These are phyloP conservation scores for Gardenia jasminoides DNA, from an alignment of 257 asterid genomes.

Conservation along the genomic window DNA sequence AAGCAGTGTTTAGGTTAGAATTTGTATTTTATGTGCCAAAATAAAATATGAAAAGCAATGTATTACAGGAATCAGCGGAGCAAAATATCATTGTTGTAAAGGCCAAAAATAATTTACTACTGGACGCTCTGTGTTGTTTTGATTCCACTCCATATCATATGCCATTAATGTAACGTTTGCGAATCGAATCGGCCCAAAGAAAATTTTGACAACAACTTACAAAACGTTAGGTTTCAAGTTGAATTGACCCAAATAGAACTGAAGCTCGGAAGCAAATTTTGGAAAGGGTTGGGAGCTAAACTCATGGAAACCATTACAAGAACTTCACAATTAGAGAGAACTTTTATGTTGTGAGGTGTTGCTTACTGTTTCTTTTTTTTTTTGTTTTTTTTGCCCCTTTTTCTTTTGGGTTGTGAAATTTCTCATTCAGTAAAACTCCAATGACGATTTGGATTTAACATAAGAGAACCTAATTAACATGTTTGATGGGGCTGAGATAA, in stretches of 20 bases:
- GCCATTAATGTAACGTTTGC: no score
- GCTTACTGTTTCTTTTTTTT: no score
- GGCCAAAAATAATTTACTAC: neutral
- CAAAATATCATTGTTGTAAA: conserved; percentile 3
- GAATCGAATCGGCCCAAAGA: no score
- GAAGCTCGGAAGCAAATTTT: no score
- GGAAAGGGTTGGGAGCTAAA: neutral
- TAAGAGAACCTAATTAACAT: no score
- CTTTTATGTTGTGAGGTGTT: no score
- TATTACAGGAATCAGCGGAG: conserved; percentile 6
- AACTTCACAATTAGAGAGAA: no score
- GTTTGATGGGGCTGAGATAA: no score
- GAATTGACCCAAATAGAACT: no score
- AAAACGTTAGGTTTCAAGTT: neutral
- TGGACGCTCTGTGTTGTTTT: neutral
- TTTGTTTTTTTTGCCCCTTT: no score
- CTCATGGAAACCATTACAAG: neutral
- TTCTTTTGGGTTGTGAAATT: neutral
- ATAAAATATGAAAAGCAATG: conserved; percentile 10
- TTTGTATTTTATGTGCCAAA: conserved; percentile 6
- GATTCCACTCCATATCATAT: neutral
- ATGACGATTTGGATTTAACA: neutral
- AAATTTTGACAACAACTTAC: neutral
- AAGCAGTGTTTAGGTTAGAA: conserved; percentile 17
- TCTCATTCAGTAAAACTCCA: no score